phyloP scores from a whole-genome alignment of 1,139 yeast genomes.

The Zygosaccharomyces pseudobailii region DNA sequence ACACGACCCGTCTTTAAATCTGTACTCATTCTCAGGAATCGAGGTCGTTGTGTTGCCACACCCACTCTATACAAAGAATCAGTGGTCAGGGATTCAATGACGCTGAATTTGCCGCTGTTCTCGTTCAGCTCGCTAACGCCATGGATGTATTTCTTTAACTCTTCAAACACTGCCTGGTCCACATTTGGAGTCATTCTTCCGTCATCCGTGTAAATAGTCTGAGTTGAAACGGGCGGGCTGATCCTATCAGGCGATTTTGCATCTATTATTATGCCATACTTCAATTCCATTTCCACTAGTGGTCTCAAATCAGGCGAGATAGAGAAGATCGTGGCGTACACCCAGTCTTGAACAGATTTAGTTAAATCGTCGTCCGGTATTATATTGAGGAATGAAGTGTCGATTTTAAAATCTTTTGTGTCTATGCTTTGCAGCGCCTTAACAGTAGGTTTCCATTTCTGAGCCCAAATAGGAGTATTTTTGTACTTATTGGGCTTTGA shows the following conservation, averaged over 20 bases:
- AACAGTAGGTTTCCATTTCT: conserved; percentile 55
- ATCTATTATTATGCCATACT: conserved; percentile 72
- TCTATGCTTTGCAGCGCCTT: conserved; percentile 32
- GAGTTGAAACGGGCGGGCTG: conserved; percentile 69
- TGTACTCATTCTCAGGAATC: conserved; percentile 57
- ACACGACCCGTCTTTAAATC: conserved; percentile 65
- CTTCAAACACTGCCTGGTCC: conserved; percentile 61
- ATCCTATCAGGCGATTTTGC: conserved; percentile 52
- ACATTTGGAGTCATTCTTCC: conserved; percentile 68
- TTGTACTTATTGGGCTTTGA: conserved; percentile 60
- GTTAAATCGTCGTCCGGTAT: conserved; percentile 82
- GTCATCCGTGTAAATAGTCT: conserved; percentile 56
- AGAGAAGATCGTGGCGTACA: conserved; percentile 71
- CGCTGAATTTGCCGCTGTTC: conserved; percentile 41
- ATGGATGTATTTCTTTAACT: conserved; percentile 52
- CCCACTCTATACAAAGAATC: conserved; percentile 41
- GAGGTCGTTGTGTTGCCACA: conserved; percentile 44
- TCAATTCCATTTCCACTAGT: conserved; percentile 73
- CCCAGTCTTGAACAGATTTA: conserved; percentile 81
- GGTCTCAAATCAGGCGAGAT: conserved; percentile 56
- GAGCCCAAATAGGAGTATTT: conserved; percentile 80
- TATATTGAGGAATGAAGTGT: conserved; percentile 57
- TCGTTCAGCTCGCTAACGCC: conserved; percentile 47
- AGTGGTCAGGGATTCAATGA: conserved; percentile 36
- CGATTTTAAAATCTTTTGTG: conserved; percentile 32